A percentile compares a stretch with the other conserved stretches of the same genome.
These are phyloP conservation scores for Candida neerlandica DNA, from an alignment of 1,139 yeast species.

Conservation along the genomic window DNA sequence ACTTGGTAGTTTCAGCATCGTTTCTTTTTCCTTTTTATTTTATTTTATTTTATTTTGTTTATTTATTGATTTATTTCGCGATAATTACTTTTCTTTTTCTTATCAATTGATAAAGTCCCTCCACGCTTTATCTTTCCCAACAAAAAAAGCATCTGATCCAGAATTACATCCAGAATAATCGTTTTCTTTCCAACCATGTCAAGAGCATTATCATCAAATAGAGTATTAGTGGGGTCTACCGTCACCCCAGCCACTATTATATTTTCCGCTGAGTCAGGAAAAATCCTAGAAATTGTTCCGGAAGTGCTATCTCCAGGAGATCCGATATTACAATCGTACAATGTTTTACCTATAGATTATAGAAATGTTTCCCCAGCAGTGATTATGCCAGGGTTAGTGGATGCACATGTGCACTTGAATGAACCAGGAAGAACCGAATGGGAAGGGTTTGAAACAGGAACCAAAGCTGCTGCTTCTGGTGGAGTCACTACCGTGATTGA, in stretches of 20 bases:
- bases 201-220: slow-evolving; percentile 64
- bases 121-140: too few relatives aligned
- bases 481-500: slow-evolving; percentile 96
- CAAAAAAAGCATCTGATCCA: not conserved
- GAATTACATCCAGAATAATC: not conserved
- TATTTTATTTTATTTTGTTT: too few relatives aligned
- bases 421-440: slow-evolving; percentile 95
- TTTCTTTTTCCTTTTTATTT: not conserved
- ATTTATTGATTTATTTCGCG: not conserved
- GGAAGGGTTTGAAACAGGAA: slow-evolving; percentile 95
- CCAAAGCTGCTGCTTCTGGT: slow-evolving; percentile 89
- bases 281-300: slow-evolving; percentile 53
- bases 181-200: slow-evolving; percentile 42
- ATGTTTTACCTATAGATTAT: slow-evolving; percentile 42
- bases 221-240: slow-evolving; percentile 58
- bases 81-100: slow-evolving; percentile 1
- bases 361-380: slow-evolving; percentile 64
- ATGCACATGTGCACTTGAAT: slow-evolving; percentile 89
- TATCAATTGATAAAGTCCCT: not conserved
- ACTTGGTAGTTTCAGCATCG: not conserved
- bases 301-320: slow-evolving; percentile 39
- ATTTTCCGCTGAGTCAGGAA: slow-evolving; percentile 65
- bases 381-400: slow-evolving; percentile 89
- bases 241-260: slow-evolving; percentile 68
- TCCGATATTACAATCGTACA: slow-evolving; percentile 40